These are phyloP conservation scores for Vicia faba DNA, from an alignment of 306 rosid species.

Conservation along the genomic window DNA sequence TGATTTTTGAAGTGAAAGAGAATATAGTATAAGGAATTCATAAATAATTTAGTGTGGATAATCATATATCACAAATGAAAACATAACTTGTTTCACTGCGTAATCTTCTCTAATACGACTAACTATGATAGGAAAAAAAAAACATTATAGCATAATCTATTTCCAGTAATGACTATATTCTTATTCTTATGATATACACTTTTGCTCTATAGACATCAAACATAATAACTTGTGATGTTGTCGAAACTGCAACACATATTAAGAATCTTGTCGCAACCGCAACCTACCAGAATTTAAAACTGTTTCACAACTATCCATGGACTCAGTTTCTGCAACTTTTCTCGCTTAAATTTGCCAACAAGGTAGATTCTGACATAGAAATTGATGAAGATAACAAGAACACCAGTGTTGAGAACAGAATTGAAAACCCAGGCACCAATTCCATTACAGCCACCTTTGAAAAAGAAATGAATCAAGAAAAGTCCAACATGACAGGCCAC, in stretches of 20 bases:
- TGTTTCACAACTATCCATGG: neutral
- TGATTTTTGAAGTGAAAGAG: no score
- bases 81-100: no score
- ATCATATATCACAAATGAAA: no score
- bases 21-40: no score
- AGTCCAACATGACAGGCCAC: constrained; percentile 75
- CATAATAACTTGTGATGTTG: neutral
- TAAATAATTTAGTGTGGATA: no score
- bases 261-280: neutral
- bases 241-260: neutral
- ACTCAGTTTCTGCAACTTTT: neutral
- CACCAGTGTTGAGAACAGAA: constrained; percentile 54
- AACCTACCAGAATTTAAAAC: neutral
- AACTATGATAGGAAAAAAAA: neutral
- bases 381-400: constrained; percentile 58
- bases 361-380: constrained; percentile 52
- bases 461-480: constrained; percentile 56
- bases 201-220: neutral
- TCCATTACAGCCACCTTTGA: constrained; percentile 76
- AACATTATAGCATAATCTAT: neutral
- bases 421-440: constrained; percentile 84
- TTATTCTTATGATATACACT: neutral
- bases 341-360: constrained; percentile 17
- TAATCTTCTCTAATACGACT: no score
- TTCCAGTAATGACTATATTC: neutral